Evolutionary conservation across 2,329 filamentous ascomycete species (phyloP), one percentile per base, ranked within the genome.

Genomic region (Diaporthe vexans): DNA sequence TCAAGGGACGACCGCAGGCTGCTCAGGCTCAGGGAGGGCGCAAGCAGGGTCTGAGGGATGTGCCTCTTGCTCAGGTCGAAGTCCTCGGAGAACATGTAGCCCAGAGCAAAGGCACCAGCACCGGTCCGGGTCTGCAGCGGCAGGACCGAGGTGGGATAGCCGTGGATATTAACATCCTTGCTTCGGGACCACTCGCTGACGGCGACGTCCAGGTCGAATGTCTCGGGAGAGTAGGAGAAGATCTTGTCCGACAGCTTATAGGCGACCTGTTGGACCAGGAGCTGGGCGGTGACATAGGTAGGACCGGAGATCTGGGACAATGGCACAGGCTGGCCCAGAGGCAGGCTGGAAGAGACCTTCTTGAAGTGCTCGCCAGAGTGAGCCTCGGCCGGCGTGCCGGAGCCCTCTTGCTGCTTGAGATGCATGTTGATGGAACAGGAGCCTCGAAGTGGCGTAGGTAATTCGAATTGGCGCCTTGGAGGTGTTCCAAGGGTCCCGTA

Each of bases 51-150:
- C 88, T 99, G 97, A 3, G 97, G 96, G 74, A 98, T 92, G 81
- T 97, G 92, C 78, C 95, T 92, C 89, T 97, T 98, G 86, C 90
- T 91, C 80, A 98, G 85, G 83, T 98, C 95, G 81, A 98, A 98
- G 85, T 99, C 97, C 80, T 95, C 94, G 76, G 95, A 98, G 88
- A 98, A 99, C 83, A 98, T 94, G 86, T 99, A 99, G 73, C 97
- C 97, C 65, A 99, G 90, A 29, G 97, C 95, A 81, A 98, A 94
- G 77, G 94, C 92, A 73, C 96, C 97, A 71, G 97, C 97, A 74
- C 97, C 97, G 73, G 93, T 91, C 71, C 97, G 91, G 57, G 95
- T 97, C 87, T 99, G 94, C 81, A 98, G 91, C 33, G 94, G 86
- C 75, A 95, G 89, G 61, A 98, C 91, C 19, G 91, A 87, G 65